These are phyloP conservation scores for Lojkania enalia DNA, from an alignment of 2,329 filamentous ascomycete genomes.

Conservation along the genomic window DNA sequence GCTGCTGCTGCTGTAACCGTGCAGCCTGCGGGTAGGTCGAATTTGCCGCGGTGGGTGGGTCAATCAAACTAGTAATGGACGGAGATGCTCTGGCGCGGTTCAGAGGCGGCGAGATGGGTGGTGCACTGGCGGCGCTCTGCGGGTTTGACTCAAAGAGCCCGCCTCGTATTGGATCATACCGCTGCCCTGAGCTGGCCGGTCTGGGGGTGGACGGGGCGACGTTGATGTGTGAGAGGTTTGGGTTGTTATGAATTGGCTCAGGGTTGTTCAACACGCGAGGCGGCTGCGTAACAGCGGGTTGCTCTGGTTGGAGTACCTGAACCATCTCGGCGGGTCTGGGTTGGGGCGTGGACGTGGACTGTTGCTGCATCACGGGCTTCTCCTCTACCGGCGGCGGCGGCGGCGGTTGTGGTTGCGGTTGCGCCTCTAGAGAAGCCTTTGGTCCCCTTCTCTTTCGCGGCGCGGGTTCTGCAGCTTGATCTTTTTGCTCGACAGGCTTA, in stretches of 20 bases:
- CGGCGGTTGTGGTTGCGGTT: constrained; percentile 21
- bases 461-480: constrained; percentile 48
- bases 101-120: constrained; percentile 54
- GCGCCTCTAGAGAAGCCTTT: constrained; percentile 43
- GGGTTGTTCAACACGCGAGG: constrained; percentile 45
- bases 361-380: constrained; percentile 10
- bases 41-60: constrained; percentile 59
- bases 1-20: constrained; percentile 38
- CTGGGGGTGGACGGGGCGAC: constrained; percentile 54
- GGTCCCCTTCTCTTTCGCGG: constrained; percentile 54
- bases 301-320: constrained; percentile 30
- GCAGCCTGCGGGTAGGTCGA: constrained; percentile 38
- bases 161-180: constrained; percentile 86
- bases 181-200: constrained; percentile 71
- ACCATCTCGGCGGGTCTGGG: constrained; percentile 33
- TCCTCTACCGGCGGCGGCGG: constrained; percentile 14
- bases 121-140: constrained; percentile 48
- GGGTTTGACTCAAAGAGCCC: constrained; percentile 52
- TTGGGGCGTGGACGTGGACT: constrained; percentile 11
- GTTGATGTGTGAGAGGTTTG: constrained; percentile 44
- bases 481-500: constrained; percentile 54
- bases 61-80: constrained; percentile 87
- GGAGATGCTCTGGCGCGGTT: constrained; percentile 86
- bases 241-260: constrained; percentile 43
- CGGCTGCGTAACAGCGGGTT: constrained; percentile 28